These are phyloP conservation scores for Corymbia calophylla DNA, from an alignment of 441 rosid genomes.

Conservation along the genomic window DNA sequence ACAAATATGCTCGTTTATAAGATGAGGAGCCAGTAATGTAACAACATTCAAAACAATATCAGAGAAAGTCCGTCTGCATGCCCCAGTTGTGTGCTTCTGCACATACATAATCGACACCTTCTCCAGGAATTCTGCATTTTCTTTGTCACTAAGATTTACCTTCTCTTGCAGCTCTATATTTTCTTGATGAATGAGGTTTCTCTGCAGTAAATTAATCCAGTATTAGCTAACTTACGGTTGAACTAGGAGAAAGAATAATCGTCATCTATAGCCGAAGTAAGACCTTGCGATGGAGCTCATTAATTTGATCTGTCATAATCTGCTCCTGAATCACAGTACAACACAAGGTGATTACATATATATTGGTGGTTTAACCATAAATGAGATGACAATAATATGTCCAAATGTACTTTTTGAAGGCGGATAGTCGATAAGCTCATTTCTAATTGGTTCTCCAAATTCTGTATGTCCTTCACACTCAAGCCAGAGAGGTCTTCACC, in stretches of 20 bases:
- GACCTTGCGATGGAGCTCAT: not conserved
- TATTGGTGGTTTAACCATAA: not conserved
- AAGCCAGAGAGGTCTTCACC: not conserved
- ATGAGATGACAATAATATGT: not conserved
- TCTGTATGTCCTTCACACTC: not conserved
- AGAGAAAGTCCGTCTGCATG: not conserved
- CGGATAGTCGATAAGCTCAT: not conserved
- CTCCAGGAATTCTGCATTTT: not conserved
- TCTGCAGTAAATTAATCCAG: not conserved
- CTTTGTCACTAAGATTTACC: not conserved
- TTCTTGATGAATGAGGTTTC: not conserved
- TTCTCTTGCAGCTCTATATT: not conserved
- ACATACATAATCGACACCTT: not conserved
- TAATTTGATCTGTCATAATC: not conserved
- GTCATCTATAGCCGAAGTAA: not conserved
- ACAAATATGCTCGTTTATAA: not conserved
- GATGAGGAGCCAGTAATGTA: not conserved
- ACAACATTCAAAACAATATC: not conserved
- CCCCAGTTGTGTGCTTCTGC: not conserved
- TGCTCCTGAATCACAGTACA: not conserved
- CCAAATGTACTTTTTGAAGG: not conserved
- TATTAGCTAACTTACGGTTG: not conserved
- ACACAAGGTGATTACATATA: not conserved
- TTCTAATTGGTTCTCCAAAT: not conserved
- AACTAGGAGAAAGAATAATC: not conserved